A percentile compares a stretch with the other conserved stretches of the same genome.
phyloP scores from a whole-genome alignment of 805 yeast genomes.

The Candida morakotiae region DNA sequence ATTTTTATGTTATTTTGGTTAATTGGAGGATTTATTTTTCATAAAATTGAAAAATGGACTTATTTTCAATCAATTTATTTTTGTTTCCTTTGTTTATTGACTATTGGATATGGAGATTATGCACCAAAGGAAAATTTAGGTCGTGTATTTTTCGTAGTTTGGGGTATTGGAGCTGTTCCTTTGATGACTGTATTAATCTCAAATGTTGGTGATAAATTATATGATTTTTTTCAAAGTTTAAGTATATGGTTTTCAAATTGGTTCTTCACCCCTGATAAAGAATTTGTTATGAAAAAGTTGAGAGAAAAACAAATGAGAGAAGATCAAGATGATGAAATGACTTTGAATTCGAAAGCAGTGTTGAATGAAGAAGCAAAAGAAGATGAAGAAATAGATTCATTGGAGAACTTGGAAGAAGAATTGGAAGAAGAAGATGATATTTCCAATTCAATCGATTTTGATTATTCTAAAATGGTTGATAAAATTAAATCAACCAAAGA shows the following conservation, averaged over 20 bases:
- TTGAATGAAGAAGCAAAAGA: conserved; percentile 11
- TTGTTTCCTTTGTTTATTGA: conserved; percentile 67
- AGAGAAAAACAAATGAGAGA: conserved; percentile 5
- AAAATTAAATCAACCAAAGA: conserved; percentile 1
- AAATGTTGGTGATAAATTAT: conserved; percentile 60
- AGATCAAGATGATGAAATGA: conserved; percentile 6
- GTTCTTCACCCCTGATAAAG: conserved; percentile 6
- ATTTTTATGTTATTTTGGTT: conserved; percentile 62
- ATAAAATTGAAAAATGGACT: conserved; percentile 61
- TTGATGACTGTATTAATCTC: conserved; percentile 80
- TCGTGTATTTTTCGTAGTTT: conserved; percentile 64
- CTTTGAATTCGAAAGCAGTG: conserved; percentile 6
- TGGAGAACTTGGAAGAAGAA: conserved; percentile 1
- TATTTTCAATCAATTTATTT: conserved; percentile 74
- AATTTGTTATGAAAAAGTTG: conserved; percentile 1
- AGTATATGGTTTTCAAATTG: conserved; percentile 7
- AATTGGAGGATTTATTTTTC: conserved; percentile 66
- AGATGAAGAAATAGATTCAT: conserved; percentile 6
- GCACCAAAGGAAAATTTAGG: conserved; percentile 64
- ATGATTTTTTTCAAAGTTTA: conserved; percentile 21
- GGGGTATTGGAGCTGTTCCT: conserved; percentile 85
- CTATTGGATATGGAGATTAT: conserved; percentile 84
- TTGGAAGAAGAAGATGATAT: conserved; percentile 1
- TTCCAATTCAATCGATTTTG: not conserved
- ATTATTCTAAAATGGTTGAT: not conserved